phyloP scores from a whole-genome alignment of 208 protist species.

The Acanthamoeba quina region DNA sequence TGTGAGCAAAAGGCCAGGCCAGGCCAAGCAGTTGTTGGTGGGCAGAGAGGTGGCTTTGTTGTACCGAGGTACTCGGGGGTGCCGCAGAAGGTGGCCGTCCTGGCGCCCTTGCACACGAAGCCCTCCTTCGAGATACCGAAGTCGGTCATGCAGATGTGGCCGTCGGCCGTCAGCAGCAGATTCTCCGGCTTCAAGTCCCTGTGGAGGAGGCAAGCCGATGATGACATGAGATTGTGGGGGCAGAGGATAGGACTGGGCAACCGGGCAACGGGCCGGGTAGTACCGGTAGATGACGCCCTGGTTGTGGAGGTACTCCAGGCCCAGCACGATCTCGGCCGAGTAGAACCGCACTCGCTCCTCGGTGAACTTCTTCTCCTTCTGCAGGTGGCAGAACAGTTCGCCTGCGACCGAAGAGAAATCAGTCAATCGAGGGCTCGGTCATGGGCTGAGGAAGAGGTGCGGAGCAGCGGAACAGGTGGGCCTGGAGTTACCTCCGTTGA shows the following conservation, averaged over 20 bases:
- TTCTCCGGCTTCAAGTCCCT: conserved; percentile 13
- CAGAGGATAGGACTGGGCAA: too few relatives aligned
- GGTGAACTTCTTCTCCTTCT: conserved; percentile 83
- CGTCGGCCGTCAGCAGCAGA: conserved; percentile 10
- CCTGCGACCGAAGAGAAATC: too few relatives aligned
- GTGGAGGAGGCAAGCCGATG: too few relatives aligned
- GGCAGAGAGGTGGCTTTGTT: background rate
- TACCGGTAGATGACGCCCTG: conserved; percentile 85
- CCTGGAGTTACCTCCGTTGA: conserved; percentile 95
- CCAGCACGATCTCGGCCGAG: conserved; percentile 88
- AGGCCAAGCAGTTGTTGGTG: background rate
- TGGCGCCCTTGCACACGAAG: conserved; percentile 52
- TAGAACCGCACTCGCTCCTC: background rate
- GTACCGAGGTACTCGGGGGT: conserved; percentile 89
- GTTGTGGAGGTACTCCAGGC: conserved; percentile 86
- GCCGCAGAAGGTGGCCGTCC: conserved; percentile 89
- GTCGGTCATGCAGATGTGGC: conserved; percentile 88
- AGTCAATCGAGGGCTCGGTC: too few relatives aligned
- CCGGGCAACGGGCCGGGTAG: too few relatives aligned
- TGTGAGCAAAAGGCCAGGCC: too few relatives aligned
- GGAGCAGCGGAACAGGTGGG: too few relatives aligned
- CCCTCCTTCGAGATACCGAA: conserved; percentile 89
- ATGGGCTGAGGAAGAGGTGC: too few relatives aligned
- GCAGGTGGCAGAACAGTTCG: conserved; percentile 95
- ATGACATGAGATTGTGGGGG: too few relatives aligned